These are phyloP conservation scores for Miscanthus sacchariflorus DNA, from an alignment of 202 grass and related monocot species.

Conservation along the genomic window DNA sequence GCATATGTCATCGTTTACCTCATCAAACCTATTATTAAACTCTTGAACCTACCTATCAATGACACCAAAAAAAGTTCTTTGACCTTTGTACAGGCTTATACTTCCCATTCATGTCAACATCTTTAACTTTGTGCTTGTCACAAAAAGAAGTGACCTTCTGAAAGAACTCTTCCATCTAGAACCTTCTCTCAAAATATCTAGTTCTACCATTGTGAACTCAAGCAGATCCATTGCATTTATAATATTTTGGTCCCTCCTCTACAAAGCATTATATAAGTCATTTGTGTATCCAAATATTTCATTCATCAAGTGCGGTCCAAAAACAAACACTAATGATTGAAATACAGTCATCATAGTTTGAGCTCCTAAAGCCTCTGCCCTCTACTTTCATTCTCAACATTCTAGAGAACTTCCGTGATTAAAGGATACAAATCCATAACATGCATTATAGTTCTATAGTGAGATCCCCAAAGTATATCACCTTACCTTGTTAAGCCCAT, in stretches of 20 bases:
- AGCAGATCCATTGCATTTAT: neutral
- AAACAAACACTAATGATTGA: neutral
- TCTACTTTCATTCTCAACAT: neutral
- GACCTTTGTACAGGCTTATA: neutral
- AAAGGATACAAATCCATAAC: neutral
- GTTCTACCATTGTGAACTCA: neutral
- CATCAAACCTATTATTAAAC: too few species aligned
- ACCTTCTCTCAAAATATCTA: neutral
- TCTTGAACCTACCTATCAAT: too few species aligned
- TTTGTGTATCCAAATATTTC: neutral
- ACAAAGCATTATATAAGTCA: slow-evolving; percentile 2
- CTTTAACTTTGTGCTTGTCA: neutral
- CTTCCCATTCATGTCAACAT: neutral
- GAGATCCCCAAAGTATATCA: slow-evolving; percentile 2
- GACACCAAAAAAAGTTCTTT: neutral
- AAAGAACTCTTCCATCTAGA: neutral
- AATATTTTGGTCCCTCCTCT: neutral
- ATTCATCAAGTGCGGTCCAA: neutral
- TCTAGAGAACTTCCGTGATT: neutral
- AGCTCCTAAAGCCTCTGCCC: neutral
- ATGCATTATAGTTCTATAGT: neutral
- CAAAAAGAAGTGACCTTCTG: neutral
- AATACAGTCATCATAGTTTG: neutral
- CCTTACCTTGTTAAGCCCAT: neutral
- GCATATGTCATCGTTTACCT: too few species aligned